Conservation (phyloP, 176 grass and related monocot genomes). For the Alloteropsis semialata region DNA sequence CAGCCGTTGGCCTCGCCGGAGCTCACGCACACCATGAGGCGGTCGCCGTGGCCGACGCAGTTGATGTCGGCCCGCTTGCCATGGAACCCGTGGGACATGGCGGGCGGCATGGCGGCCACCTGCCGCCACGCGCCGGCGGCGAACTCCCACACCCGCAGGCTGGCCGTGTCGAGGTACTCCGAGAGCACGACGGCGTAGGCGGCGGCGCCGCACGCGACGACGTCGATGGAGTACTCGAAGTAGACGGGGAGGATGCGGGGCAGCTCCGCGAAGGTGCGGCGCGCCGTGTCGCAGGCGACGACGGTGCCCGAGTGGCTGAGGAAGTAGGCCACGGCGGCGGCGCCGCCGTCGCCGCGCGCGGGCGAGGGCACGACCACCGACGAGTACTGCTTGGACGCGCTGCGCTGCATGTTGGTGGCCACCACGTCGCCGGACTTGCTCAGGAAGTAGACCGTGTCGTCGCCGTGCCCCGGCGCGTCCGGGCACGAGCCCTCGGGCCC, state of each 20-base stretch:
- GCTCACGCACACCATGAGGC: slow-evolving; percentile 59
- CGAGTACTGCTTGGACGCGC: slow-evolving; percentile 78
- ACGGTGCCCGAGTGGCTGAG: slow-evolving; percentile 70
- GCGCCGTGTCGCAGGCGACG: slow-evolving; percentile 62
- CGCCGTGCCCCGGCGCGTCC: neutral
- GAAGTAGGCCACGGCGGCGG: slow-evolving; percentile 49
- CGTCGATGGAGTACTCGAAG: slow-evolving; percentile 80
- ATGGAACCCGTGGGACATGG: slow-evolving; percentile 72
- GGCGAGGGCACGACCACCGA: slow-evolving; percentile 32
- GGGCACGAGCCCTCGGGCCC: slow-evolving; percentile 12
- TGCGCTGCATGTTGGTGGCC: slow-evolving; percentile 84
- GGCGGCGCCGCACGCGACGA: slow-evolving; percentile 49
- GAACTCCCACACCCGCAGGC: slow-evolving; percentile 71
- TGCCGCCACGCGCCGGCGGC: slow-evolving; percentile 48
- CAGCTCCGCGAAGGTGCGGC: slow-evolving; percentile 47
- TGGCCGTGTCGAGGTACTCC: slow-evolving; percentile 67
- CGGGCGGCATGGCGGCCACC: slow-evolving; percentile 69
- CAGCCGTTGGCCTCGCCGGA: slow-evolving; percentile 50
- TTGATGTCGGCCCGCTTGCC: slow-evolving; percentile 71
- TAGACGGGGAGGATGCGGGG: slow-evolving; percentile 66
- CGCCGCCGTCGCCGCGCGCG: neutral
- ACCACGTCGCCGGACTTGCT: slow-evolving; percentile 90
- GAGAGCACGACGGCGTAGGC: slow-evolving; percentile 69
- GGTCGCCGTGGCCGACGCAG: slow-evolving; percentile 54
- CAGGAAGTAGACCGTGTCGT: slow-evolving; percentile 68